Percentiles rank a stretch among this genome's conserved stretches.
Conservation (phyloP, 176 grass and related monocot genomes). For the Zoysia japonica region DNA sequence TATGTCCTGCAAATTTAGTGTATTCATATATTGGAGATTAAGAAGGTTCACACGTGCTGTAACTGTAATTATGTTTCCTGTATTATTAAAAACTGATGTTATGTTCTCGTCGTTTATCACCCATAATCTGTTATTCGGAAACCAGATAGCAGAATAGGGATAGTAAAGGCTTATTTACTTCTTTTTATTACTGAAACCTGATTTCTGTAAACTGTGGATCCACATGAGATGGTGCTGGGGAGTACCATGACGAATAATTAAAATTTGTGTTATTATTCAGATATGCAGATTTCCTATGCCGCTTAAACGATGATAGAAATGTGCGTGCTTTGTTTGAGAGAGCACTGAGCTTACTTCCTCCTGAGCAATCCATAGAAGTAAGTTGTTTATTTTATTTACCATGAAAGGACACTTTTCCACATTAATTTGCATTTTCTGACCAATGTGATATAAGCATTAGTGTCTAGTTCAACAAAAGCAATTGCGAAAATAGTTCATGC, state of each 20-base stretch:
- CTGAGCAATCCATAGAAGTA: conserved; percentile 86
- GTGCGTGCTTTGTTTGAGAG: conserved; percentile 94
- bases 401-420: conserved; percentile 21
- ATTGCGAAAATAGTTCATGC: conserved; percentile 9
- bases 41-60: conserved; percentile 14
- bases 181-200: background rate
- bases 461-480: background rate
- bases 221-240: background rate
- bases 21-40: conserved; percentile 29
- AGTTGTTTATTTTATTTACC: conserved; percentile 24
- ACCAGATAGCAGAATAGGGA: background rate
- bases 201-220: background rate
- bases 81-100: background rate
- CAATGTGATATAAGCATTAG: background rate
- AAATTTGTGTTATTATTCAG: conserved; percentile 51
- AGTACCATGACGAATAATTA: background rate
- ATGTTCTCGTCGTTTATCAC: background rate
- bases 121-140: background rate
- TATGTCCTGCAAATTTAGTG: conserved; percentile 20
- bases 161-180: background rate
- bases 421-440: conserved; percentile 22
- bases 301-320: conserved; percentile 98
- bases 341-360: conserved; percentile 88
- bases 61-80: background rate
- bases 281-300: conserved; percentile 91